Percentiles rank a stretch among this genome's conserved stretches.
phyloP scores from a whole-genome alignment of 305 asterid genomes.

The Fraxinus angustifolia region DNA sequence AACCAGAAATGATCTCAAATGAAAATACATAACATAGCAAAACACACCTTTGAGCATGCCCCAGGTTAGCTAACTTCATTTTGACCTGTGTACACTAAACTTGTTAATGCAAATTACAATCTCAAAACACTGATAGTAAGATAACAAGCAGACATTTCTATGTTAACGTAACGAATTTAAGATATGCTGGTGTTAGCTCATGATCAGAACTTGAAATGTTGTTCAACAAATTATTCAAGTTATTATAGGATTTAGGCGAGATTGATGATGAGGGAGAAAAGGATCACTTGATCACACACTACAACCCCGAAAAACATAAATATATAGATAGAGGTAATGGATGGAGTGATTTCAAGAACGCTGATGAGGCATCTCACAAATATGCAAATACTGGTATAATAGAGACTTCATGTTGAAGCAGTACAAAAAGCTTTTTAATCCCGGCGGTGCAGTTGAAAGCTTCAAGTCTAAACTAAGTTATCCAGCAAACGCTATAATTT shows the following conservation, averaged over 20 bases:
- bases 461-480: neutral
- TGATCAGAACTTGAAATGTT: neutral
- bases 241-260: neutral
- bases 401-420: neutral
- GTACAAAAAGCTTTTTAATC: neutral
- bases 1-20: neutral
- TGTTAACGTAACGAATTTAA: neutral
- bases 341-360: neutral
- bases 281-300: neutral
- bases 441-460: neutral
- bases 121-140: conserved; percentile 8
- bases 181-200: neutral
- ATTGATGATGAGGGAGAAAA: neutral
- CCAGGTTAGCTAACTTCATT: conserved; percentile 69
- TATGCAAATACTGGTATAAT: neutral
- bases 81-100: conserved; percentile 57
- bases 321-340: neutral
- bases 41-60: conserved; percentile 84
- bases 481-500: neutral
- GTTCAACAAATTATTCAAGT: neutral
- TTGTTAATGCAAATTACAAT: conserved; percentile 22
- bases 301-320: neutral
- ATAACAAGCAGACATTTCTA: conserved; percentile 5
- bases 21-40: neutral
- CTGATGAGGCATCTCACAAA: neutral